Base-by-base conservation (phyloP, 2,329 filamentous ascomycete genomes). In the Zopfia rhizophila region DNA sequence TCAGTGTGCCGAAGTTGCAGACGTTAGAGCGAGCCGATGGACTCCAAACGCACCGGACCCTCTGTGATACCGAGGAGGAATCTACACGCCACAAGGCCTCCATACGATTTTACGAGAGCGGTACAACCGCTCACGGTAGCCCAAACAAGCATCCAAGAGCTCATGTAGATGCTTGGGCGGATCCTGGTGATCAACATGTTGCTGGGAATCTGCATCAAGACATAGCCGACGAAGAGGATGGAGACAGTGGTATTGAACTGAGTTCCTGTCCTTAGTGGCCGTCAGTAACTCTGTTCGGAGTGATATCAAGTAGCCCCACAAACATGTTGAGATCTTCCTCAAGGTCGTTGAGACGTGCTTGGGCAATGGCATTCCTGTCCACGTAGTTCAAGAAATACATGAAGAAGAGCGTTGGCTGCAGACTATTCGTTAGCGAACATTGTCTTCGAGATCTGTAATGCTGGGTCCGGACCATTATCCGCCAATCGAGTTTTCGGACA, bases 321-420 rank as follows among this genome's bases (percentile, higher is more conserved):
- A n/a, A n/a, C 45, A n/a, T 43, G 27, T 27, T 47, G 38, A 30
- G 49, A 41, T 86, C 84, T 2, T 72, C 69, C 41, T 84, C 78
- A 12, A 88, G 72, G 10, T 83, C 83, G 61, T 82, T 80, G 36
- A 87, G 73, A 12, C 79, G 77, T 0, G 85, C 85, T 2, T 82
- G 77, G 1, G 82, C 82, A 50, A 87, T 84, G 67, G 85, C 84
- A 66, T 84, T 83, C 19, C 82, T 75, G 57, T 85, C 82, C 16
- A 48, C 49, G 35, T 45, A 60, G 29, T 60, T 63, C 32, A 62
- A 53, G 12, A 58, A 74, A 35, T 73, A 75, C 72, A 75, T 73
- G 11, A 55, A 57, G 54, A 63, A 70, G 4, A 72, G 46, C 11
- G 59, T 68, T 3, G 73, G 73, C 67, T 51, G 39, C n/a, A n/a